These are phyloP conservation scores for Chrysoporthe cubensis DNA, from an alignment of 2,329 filamentous ascomycete species.

Conservation along the genomic window DNA sequence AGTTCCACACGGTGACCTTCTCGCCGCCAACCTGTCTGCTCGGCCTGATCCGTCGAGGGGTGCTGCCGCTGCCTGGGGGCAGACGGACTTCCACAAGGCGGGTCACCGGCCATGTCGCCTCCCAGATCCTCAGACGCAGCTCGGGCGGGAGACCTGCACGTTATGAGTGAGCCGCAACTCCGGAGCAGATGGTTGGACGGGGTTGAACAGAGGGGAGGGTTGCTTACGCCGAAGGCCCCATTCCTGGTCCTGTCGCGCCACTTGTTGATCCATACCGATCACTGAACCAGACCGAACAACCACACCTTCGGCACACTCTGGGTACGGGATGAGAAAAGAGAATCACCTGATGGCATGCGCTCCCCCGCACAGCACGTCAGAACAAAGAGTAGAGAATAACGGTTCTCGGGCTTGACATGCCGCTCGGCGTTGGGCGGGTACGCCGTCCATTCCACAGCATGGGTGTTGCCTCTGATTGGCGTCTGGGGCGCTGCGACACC, in stretches of 20 bases:
- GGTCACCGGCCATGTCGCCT: slow-evolving; percentile 26
- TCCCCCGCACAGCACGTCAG: slow-evolving; percentile 16
- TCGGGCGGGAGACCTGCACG: slow-evolving; percentile 24
- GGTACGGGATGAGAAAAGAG: neutral
- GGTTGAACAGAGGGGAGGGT: neutral
- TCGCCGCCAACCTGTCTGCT: slow-evolving; percentile 27
- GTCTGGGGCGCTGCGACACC: no score
- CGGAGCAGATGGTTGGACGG: neutral
- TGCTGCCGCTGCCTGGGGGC: slow-evolving; percentile 8
- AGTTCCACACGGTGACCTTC: slow-evolving; percentile 26
- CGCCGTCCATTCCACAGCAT: neutral
- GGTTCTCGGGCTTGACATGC: slow-evolving; percentile 9
- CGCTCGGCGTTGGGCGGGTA: neutral
- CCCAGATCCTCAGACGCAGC: slow-evolving; percentile 28
- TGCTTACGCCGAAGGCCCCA: slow-evolving; percentile 21
- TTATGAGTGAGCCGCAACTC: neutral
- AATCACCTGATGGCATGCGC: neutral
- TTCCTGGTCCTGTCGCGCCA: neutral
- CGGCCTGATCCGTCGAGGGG: slow-evolving; percentile 23
- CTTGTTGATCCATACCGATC: slow-evolving; percentile 16
- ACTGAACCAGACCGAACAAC: no score
- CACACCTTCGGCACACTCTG: neutral
- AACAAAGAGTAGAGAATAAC: neutral
- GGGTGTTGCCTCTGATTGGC: no score
- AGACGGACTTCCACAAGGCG: slow-evolving; percentile 27